Percentiles rank a stretch among this genome's conserved stretches.
Conservation (phyloP, 2,329 filamentous ascomycete species). For the Botrytis squamosa region DNA sequence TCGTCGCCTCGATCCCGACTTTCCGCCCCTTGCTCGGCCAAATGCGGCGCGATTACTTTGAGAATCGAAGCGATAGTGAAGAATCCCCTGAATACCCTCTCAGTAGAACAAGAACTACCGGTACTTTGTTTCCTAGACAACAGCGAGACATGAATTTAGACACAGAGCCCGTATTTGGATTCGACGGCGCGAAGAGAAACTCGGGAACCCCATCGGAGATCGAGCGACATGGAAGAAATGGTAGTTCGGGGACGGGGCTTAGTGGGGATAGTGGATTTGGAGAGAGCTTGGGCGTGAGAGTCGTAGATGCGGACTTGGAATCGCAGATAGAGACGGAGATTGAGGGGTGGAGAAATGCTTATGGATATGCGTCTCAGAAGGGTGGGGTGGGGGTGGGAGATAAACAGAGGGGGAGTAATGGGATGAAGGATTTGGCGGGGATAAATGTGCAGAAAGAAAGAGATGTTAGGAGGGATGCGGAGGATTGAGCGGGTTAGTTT, state of each 20-base stretch:
- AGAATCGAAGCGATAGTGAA: background rate
- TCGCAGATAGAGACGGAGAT: background rate
- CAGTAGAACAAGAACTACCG: background rate
- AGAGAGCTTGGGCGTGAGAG: background rate
- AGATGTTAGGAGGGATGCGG: background rate
- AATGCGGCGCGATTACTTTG: background rate
- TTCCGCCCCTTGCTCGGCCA: conserved; percentile 3
- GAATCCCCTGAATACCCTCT: background rate
- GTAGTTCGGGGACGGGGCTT: background rate
- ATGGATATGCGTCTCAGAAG: background rate
- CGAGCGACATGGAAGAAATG: background rate
- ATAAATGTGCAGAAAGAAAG: background rate
- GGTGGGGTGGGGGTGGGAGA: too few species aligned
- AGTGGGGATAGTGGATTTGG: background rate
- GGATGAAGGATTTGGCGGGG: background rate
- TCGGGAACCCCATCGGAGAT: background rate
- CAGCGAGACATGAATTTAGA: background rate
- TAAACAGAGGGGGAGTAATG: background rate
- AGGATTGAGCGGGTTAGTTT: background rate
- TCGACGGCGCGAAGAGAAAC: background rate
- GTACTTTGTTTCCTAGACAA: background rate
- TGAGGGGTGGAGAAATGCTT: background rate
- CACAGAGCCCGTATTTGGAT: background rate
- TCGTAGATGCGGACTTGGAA: background rate
- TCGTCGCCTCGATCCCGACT: conserved; percentile 7